Evolutionary conservation across 352 stramenopile species (phyloP).

Genomic region (Poterioochromonas sp.): DNA sequence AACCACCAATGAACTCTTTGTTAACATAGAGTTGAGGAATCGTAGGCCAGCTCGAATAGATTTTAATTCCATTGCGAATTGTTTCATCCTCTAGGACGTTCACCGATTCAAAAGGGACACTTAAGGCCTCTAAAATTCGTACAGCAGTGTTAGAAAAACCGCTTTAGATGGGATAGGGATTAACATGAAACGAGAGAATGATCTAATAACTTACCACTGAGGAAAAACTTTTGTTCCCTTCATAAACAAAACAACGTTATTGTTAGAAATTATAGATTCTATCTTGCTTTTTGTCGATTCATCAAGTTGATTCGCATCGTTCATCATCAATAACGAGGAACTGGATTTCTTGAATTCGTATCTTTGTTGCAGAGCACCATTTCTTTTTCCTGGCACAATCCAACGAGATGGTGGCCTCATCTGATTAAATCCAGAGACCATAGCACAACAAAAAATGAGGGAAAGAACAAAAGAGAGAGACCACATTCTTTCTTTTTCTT

Average conservation of each 20-base stretch:
- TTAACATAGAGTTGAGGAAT: constrained; percentile 94
- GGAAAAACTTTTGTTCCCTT: constrained; percentile 7
- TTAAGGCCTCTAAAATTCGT: constrained; percentile 1
- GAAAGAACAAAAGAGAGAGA: no score
- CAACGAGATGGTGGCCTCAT: no score
- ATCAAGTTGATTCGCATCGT: no score
- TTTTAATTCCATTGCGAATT: constrained; percentile 23
- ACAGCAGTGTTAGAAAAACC: constrained; percentile 10
- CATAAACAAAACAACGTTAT: constrained; percentile 24
- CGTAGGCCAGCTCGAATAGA: constrained; percentile 43
- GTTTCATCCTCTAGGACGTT: constrained; percentile 14
- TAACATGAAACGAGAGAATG: neutral
- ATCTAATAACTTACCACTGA: constrained; percentile 9
- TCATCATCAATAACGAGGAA: no score
- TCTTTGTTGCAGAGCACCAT: no score
- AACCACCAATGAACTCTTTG: constrained; percentile 96
- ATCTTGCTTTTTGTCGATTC: neutral
- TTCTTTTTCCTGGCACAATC: no score
- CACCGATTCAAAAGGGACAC: neutral
- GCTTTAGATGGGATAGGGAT: neutral
- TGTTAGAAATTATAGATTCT: neutral
- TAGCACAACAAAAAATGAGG: no score
- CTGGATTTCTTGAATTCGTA: no score
- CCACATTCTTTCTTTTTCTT: no score
- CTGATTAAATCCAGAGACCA: no score